A percentile compares a stretch with the other conserved stretches of the same genome.
phyloP scores from a whole-genome alignment of 345 rosid genomes.

The Jatropha curcas region DNA sequence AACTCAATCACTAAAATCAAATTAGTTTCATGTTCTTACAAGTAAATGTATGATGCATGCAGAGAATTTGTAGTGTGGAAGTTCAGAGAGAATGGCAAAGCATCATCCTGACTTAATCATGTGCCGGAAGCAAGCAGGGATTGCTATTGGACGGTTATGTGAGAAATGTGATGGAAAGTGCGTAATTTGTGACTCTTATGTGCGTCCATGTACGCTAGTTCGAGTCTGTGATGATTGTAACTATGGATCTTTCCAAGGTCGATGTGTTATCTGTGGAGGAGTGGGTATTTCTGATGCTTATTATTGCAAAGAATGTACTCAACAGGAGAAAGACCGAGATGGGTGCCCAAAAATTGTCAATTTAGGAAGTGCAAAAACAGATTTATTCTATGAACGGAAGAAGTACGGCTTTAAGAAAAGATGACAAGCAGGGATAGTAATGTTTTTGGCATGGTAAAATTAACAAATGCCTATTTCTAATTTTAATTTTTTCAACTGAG shows the following conservation, averaged over 20 bases:
- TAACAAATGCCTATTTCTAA: background rate
- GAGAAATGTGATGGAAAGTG: slow-evolving; percentile 74
- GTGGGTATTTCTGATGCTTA: slow-evolving; percentile 75
- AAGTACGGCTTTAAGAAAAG: slow-evolving; percentile 65
- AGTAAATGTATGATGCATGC: background rate
- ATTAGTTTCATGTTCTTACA: no score
- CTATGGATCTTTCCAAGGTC: slow-evolving; percentile 74
- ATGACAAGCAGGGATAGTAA: slow-evolving; percentile 6
- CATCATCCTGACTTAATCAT: slow-evolving; percentile 78
- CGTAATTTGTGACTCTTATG: slow-evolving; percentile 72
- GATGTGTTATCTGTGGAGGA: slow-evolving; percentile 73
- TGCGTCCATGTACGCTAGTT: slow-evolving; percentile 75
- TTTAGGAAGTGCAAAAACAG: slow-evolving; percentile 68
- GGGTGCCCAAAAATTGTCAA: slow-evolving; percentile 69
- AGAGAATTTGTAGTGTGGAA: background rate
- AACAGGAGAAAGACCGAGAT: slow-evolving; percentile 71
- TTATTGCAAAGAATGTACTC: slow-evolving; percentile 78
- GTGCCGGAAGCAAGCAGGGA: slow-evolving; percentile 79
- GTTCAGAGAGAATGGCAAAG: slow-evolving; percentile 49
- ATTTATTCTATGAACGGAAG: slow-evolving; percentile 62
- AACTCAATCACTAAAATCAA: no score
- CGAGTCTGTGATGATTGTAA: slow-evolving; percentile 74
- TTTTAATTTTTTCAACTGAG: background rate
- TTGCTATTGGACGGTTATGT: slow-evolving; percentile 66
- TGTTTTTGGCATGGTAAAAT: background rate